phyloP scores from a whole-genome alignment of 257 asterid species.

The Ehretia macrophylla region DNA sequence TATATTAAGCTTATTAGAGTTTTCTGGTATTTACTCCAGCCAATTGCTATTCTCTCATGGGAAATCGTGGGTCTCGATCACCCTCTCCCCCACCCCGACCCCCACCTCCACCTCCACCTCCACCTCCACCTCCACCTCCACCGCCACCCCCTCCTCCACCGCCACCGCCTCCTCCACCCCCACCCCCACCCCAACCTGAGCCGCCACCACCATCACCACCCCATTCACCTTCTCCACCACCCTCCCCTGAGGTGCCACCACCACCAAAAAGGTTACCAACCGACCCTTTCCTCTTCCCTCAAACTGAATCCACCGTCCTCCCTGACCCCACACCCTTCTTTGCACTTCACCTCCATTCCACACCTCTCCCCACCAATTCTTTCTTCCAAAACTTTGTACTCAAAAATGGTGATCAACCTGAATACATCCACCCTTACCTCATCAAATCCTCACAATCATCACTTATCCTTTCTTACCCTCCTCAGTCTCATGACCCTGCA shows the following conservation, averaged over 20 bases:
- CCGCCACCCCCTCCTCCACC: slow-evolving; percentile 6
- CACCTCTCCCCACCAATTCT: slow-evolving; percentile 77
- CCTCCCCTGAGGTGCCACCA: neutral
- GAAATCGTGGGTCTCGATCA: too few relatives aligned
- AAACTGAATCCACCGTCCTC: slow-evolving; percentile 59
- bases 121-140: too few relatives aligned
- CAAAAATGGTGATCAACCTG: slow-evolving; percentile 84
- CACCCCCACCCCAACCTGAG: neutral
- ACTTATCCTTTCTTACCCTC: slow-evolving; percentile 61
- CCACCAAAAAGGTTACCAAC: slow-evolving; percentile 1
- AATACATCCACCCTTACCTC: slow-evolving; percentile 73
- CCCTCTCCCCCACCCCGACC: too few relatives aligned
- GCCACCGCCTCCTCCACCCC: slow-evolving; percentile 8
- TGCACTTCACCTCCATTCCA: slow-evolving; percentile 51
- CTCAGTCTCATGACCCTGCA: slow-evolving; percentile 43
- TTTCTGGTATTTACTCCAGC: too few relatives aligned
- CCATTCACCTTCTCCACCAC: too few relatives aligned
- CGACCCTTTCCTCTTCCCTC: slow-evolving; percentile 67
- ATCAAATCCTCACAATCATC: slow-evolving; percentile 50
- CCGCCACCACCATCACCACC: too few relatives aligned
- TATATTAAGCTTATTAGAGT: too few relatives aligned
- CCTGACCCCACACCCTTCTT: slow-evolving; percentile 78
- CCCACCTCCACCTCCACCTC: too few relatives aligned
- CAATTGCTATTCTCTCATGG: too few relatives aligned
- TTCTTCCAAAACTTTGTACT: slow-evolving; percentile 78